Evolutionary conservation across 1,284 basidiomycete species (phyloP), one percentile per base, ranked within the genome.

Genomic region (Sphaerobolus stellatus): DNA sequence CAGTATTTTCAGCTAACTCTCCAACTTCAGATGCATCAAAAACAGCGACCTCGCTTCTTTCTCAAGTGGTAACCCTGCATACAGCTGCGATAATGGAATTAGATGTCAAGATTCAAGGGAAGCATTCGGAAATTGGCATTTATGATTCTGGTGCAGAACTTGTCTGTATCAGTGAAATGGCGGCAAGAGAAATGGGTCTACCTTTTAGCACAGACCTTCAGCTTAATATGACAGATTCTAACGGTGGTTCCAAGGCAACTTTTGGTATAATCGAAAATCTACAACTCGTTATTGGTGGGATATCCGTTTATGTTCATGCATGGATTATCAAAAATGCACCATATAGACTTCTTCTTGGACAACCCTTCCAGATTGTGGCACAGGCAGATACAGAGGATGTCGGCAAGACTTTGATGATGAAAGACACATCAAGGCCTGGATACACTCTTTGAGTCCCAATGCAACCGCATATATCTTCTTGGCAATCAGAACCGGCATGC

Each of bases 241-340:
- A 48, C 20, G 47, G 47, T 2, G 47, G 47, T 8, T 28, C 20
- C 27, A 18, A n/a, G 2, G 34, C 27, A 8, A 48, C 47, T 8
- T 20, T 31, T 16, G 31, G 47, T 2, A 28, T 48, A 2, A 18
- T n/a, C 8, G 57, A 61, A 43, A 59, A 52, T 43, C 52, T 61
- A 4, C 52, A 62, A 31, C 53, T 58, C n/a, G 20, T 40, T 5
- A 55, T 66, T 2, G 36, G 50, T 1, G 58, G 56, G 0, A 43
- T 62, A 16, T 58, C 51, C 5, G 59, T 64, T 0, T 60, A 60
- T 59, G 64, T 49, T 1, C 64, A 66, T 34, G 61, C 60, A 1
- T 61, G 56, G 14, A 46, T 66, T 1, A 41, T 65, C 1, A 52
- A 60, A 0, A 49, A 62, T 16, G 55, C 59, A 0, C 61, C 61